Base-by-base conservation (phyloP, 805 yeast genomes). In the Saccharomycopsis oosterbeekiorum region DNA sequence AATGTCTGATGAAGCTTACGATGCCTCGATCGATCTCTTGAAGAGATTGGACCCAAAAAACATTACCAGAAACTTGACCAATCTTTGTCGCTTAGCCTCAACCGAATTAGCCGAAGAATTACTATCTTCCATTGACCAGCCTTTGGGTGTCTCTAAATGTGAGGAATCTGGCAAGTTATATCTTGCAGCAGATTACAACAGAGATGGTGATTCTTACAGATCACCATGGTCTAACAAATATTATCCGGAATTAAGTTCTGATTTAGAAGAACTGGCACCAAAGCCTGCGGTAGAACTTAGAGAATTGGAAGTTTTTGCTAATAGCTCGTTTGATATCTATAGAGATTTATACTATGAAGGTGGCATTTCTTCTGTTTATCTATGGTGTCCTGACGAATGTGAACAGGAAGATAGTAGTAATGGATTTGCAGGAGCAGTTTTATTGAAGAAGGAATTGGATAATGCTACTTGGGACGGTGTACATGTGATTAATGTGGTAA, bases 321-420 rank as follows among this genome's bases (percentile, higher is more conserved):
- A 93, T 71, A 93, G 89, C 65, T 88, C 97, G 3, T 89, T 93
- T 70, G 97, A 91, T 68, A 81, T 93, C 42, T 93, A 94, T 75
- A 80, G 97, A 66, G 99, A 94, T 70, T 75, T 93, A 67, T 93
- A 93, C 75, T 93, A 91, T 71, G 98, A 92, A 72, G 97, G 97
- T 47, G 99, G 98, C 24, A 78, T 88, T 47, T 85, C 94, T 1
- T 84, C 92, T 61, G 96, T 88, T 17, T 93, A 94, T 70, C 76
- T 94, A 58, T 93, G 99, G 99, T 97, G 92, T 68, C 78, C 83
- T 24, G 85, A 84, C 41, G 89, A 82, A 14, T 75, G 74, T 26
- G 75, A 69, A 6, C 73, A 70, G n/a, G 69, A 68, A 55, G 65
- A 71, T 3, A 58, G 58, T 34, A 26, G 55, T 29, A 59, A 74